Evolutionary conservation across 441 rosid species (phyloP).

Genomic region (Gossypium trilobum): DNA sequence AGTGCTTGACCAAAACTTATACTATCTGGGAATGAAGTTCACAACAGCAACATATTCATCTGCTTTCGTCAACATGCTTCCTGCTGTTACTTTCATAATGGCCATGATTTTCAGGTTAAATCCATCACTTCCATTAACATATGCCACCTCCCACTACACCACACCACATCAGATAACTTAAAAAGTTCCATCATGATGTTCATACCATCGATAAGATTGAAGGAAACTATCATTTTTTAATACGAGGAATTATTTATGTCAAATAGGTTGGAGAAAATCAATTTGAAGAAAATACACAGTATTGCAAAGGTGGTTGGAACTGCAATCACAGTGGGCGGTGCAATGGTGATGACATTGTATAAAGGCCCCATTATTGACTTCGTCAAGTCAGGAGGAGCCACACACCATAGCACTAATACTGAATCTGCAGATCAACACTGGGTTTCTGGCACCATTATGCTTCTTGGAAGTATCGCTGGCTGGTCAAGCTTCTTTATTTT

Average conservation of each 20-base stretch:
- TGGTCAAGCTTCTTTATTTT: conserved; percentile 83
- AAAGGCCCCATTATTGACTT: conserved; percentile 73
- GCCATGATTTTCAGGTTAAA: conserved; percentile 68
- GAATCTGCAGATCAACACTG: conserved; percentile 40
- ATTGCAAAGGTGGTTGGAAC: conserved; percentile 76
- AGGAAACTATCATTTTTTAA: neutral
- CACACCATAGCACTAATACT: conserved; percentile 25
- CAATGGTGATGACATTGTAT: conserved; percentile 88
- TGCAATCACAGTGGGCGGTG: conserved; percentile 60
- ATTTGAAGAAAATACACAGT: conserved; percentile 51
- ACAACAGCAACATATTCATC: conserved; percentile 84
- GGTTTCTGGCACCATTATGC: conserved; percentile 61
- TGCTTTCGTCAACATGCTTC: conserved; percentile 60
- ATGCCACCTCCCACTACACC: neutral
- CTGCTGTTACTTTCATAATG: conserved; percentile 74
- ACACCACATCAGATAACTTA: neutral
- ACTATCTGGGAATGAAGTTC: conserved; percentile 68
- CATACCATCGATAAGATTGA: neutral
- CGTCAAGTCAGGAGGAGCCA: conserved; percentile 27
- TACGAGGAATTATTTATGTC: neutral
- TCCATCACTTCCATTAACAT: neutral
- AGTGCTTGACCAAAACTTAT: conserved; percentile 79
- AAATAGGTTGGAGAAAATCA: conserved; percentile 59
- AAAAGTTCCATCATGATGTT: neutral
- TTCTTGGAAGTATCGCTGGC: conserved; percentile 45